These are phyloP conservation scores for Ogataea trehalophila DNA, from an alignment of 805 yeast species.

Conservation along the genomic window DNA sequence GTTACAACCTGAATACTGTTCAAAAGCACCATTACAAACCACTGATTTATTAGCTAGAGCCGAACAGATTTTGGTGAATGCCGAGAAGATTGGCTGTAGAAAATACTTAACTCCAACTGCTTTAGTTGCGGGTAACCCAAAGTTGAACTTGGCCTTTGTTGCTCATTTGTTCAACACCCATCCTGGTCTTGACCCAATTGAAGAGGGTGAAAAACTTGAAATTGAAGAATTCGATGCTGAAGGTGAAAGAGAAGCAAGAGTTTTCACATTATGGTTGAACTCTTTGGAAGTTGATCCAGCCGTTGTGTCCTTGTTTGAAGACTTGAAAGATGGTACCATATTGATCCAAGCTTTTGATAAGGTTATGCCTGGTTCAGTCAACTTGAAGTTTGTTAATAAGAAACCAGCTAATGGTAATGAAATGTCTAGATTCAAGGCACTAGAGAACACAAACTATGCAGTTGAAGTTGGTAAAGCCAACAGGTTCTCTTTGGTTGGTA, in stretches of 20 bases:
- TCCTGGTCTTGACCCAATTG: conserved; percentile 95
- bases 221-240: conserved; percentile 98
- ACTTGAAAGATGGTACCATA: conserved; percentile 86
- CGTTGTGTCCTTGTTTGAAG: conserved; percentile 86
- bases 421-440: conserved; percentile 84
- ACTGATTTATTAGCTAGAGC: conserved; percentile 74
- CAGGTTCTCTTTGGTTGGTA: conserved; percentile 91
- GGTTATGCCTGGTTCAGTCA: conserved; percentile 90
- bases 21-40: conserved; percentile 77
- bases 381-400: conserved; percentile 74
- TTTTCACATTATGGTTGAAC: conserved; percentile 95
- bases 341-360: conserved; percentile 91
- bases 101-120: conserved; percentile 93
- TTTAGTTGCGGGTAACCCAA: conserved; percentile 93
- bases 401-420: conserved; percentile 73
- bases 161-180: conserved; percentile 95
- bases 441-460: conserved; percentile 98
- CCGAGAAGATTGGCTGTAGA: conserved; percentile 88
- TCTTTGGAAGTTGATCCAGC: conserved; percentile 95
- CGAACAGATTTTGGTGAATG: conserved; percentile 77
- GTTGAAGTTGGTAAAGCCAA: conserved; percentile 93
- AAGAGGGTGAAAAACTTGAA: conserved; percentile 85
- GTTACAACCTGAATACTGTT: conserved; percentile 78
- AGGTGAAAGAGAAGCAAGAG: conserved; percentile 99
- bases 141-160: conserved; percentile 92